Base-by-base conservation (phyloP, 805 yeast species). In the Brettanomyces sp. region DNA sequence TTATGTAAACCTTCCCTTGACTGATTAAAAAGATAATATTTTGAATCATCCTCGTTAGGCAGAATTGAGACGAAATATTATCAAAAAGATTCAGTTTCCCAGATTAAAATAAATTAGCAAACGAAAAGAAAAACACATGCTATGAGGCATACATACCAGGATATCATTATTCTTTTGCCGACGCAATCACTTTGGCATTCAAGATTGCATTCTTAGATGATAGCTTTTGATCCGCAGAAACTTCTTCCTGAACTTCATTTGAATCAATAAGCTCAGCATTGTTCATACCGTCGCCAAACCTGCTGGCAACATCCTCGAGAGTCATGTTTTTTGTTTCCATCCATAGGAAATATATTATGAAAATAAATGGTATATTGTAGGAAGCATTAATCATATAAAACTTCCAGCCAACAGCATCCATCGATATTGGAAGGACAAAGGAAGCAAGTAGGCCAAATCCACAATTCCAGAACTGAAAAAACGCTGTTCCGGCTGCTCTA, bases 241-340 rank as follows among this genome's bases (percentile, higher is more conserved):
- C n/a, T 12, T 35, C 22, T 8, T n/a, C 37, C 11, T 28, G 11
- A 28, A 28, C 11, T 6, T 28, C 32, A 28, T 28, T 28, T 35
- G 37, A n/a, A 12, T 35, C n/a, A 8, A 35, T 18, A 12, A 35
- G 14, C 13, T 35, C 22, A 12, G 8, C 22, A 18, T 8, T 35
- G n/a, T 35, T 35, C 6, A 35, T 35, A n/a, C 24, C 41, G 28
- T 46, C 48, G 33, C 45, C 48, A 33, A 46, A 46, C 14, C 32
- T 38, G 12, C 41, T 39, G 38, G 64, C 63, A 45, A 68, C 66
- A 50, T 67, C 69, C 52, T 68, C 72, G 46, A 68, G 55, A 3
- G 67, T 56, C 43, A 59, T 53, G n/a, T 70, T 69, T 21, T 61
- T 57, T 4, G 71, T 67, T 49, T 68, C 72, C 44, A 65, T 65